Evolutionary conservation across 139 green algal genomes (phyloP), one percentile per base, ranked within the genome.

Genomic region (Chlorella ohadii): DNA sequence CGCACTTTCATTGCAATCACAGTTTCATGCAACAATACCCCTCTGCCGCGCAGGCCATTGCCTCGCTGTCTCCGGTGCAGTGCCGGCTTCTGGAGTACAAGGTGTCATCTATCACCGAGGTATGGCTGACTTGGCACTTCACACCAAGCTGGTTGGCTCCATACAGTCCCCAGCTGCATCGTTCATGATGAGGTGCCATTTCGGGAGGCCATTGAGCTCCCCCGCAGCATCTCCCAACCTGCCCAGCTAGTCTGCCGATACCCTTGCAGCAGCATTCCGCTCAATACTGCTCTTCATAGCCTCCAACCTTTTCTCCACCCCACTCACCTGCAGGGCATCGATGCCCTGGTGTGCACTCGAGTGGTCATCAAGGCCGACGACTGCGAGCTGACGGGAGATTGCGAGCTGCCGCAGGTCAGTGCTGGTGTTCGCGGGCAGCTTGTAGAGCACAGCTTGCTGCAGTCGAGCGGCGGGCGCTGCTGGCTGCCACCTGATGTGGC

Each of bases 261-360:
- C 59, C 59, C 36, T 2, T 39, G 13, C 98, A 47, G 83, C 86
- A 6, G 44, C 44, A 51, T 51, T 51, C 44, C 44, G 7, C 9
- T 6, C 44, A 51, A 51, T 9, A 9, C n/a, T 51, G 44, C 44
- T 51, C 44, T 51, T 51, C 44, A 9, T 9, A 51, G 9, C 44
- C 44, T n/a, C 44, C 44, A 51, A 51, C 31, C 91, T 97, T 86
- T 98, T 98, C 89, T 91, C 78, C 68, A 84, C 98, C 55, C 94
- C 88, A 64, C 93, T 88, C 76, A 95, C 99, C 33, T 93, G 22
- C 92, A 98, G 85, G 97, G 97, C 59, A 99, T 99, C 47, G 95
- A 99, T 84, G 94, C 97, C 0, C 86, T 99, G 73, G 96, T 96
- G 1, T 87, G 87, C 64, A 98, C 95, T 1, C 90, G 95, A 17